Base-by-base conservation (phyloP, 1,284 basidiomycete genomes). In the Volvariella volvacea region DNA sequence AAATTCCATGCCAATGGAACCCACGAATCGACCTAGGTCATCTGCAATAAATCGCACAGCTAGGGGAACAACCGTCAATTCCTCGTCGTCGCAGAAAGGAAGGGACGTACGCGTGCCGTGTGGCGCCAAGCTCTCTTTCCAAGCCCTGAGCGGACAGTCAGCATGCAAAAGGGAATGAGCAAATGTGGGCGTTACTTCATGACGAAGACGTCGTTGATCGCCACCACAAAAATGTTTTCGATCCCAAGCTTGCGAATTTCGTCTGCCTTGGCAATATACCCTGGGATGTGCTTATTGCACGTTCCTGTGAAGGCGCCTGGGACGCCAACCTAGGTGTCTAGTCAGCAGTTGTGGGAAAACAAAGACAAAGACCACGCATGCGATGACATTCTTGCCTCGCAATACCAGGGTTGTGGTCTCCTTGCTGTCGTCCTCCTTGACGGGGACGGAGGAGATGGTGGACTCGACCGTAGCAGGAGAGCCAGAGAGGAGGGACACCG, bases 191-290 rank as follows among this genome's bases (percentile, higher is more conserved):
- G n/a, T 22, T 48, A 81, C 78, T 79, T 76, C 51, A 71, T 73
- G 20, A 78, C 76, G 51, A 85, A 88, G 10, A 71, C 71, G 58
- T 88, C 85, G 60, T 88, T 88, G 39, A 88, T 81, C 14, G 76
- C 66, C 39, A 88, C 68, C 46, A 88, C 69, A 55, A 78, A 86
- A 52, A 89, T 73, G 48, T 76, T 74, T 33, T 74, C 70, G 51
- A 89, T 65, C n/a, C 85, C 85, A 62, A 80, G 84, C 16, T 63
- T 73, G 61, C 76, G 75, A 72, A 87, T 86, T 49, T 77, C 62
- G 3, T 78, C 68, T 56, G 73, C 81, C 19, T 65, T 60, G 38
- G 74, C 64, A 54, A 88, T 76, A 65, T 83, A 90, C 14, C 68
- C 74, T 0, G 83, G 85, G 9, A 85, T 67, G 56, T 88, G 76